Percentiles rank a stretch among this genome's conserved stretches.
Evolutionary conservation across 225 moss, liverwort and hornwort species (phyloP).

Genomic region (Rhytidiadelphus loreus): DNA sequence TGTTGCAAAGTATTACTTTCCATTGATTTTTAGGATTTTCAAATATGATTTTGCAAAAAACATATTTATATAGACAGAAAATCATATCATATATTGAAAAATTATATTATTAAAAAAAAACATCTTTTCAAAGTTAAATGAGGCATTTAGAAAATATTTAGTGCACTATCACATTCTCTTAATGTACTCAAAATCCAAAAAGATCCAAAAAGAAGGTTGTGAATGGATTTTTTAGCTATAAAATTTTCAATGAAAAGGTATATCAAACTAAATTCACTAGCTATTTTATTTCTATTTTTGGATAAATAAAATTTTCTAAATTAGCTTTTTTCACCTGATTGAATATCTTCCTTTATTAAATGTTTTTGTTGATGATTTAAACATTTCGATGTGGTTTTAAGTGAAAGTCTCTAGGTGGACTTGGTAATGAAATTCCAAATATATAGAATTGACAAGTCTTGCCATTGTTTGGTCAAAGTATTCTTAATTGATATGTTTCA

Average conservation of each 20-base stretch:
- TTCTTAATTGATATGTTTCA: background rate
- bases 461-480: background rate
- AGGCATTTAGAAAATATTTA: background rate
- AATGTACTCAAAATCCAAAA: background rate
- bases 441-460: background rate
- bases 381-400: background rate
- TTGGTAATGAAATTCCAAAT: too few species aligned
- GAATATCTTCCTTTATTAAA: background rate
- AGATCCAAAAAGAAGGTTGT: background rate
- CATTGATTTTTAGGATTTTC: background rate
- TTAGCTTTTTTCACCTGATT: background rate
- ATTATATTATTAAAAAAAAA: too few species aligned
- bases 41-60: background rate
- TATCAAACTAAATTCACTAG: accelerated
- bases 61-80: background rate
- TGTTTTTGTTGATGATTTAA: background rate
- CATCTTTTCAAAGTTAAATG: background rate
- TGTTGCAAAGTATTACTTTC: background rate
- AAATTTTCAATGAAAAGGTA: background rate
- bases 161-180: accelerated
- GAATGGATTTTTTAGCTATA: background rate
- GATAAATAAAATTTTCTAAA: background rate
- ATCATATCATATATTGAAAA: background rate
- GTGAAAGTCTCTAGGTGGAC: background rate
- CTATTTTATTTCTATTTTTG: background rate